phyloP scores from a whole-genome alignment of 1,139 yeast species.

The Saccharomyces hybrid region DNA sequence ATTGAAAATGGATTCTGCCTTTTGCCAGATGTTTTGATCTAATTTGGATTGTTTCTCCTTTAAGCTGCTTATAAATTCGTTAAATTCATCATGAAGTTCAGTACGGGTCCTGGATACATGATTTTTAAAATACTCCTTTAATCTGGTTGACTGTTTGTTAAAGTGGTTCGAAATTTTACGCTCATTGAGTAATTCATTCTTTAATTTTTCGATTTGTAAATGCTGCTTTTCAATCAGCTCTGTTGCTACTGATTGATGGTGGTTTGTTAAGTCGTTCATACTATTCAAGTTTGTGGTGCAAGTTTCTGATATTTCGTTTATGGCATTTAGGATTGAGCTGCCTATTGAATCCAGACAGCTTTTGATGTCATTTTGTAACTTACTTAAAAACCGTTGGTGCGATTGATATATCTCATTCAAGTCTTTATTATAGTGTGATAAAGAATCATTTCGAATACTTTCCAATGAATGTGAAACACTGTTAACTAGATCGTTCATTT shows the following conservation, averaged over 20 bases:
- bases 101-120: background rate
- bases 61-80: conserved; percentile 2
- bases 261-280: background rate
- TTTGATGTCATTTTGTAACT: background rate
- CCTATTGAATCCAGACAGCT: background rate
- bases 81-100: background rate
- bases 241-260: background rate
- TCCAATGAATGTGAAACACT: background rate
- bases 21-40: conserved; percentile 4
- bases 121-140: background rate
- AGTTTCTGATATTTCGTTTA: background rate
- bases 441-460: background rate
- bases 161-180: background rate
- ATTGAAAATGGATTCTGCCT: conserved; percentile 4
- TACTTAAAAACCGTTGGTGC: background rate
- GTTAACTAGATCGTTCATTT: background rate
- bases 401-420: background rate
- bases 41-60: conserved; percentile 5
- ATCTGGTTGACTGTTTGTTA: background rate
- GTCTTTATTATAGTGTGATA: background rate
- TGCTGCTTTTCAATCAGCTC: background rate
- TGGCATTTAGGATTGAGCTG: background rate
- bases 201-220: background rate
- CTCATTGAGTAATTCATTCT: background rate
- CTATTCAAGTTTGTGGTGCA: background rate